Evolutionary conservation across 805 yeast species (phyloP), one percentile per base, ranked within the genome.

Genomic region (Wickerhamomyces ciferrii): DNA sequence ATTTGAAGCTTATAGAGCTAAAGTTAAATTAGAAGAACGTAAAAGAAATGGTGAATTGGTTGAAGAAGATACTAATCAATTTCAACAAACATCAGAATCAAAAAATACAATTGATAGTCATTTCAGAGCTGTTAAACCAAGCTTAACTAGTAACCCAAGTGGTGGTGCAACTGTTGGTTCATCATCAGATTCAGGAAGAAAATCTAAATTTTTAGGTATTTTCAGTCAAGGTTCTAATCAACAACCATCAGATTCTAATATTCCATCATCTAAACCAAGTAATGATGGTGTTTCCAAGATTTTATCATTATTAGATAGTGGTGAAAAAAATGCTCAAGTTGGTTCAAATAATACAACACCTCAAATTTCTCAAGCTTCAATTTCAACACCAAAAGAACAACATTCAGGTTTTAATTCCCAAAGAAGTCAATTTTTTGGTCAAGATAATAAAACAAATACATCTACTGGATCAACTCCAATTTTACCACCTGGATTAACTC

Each of bases 1-100:
- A 50, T 71, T 71, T 50, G 76, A 70, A 50, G 53, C 61, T 27
- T 69, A 69, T 68, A 70, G 63, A 49, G 63, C 67, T 2, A 63
- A 61, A 53, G 63, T 68, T 61, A 67, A 61, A 45, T 66, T 59
- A 42, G 56, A 63, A 46, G 71, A 67, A 41, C 64, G 64, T 45
- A 58, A 54, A 39, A 67, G 66, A 44, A 60, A 61, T 43, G 69
- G 67, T 24, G 55, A 59, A 13, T 35, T 47, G n/a, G 45, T 43
- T 13, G 44, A 37, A 5, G 52, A 46, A 6, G 47, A 45, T 3
- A 4, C 23, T 14, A 40, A 32, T 34, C 25, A n/a, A n/a, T n/a
- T 44, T 31, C 17, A 41, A 37, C 24, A 39, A 29, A 31, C 43
- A 13, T 45, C 43, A 13, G 18, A 20, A 17, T 49, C 59, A 17